phyloP scores from a whole-genome alignment of 2,329 filamentous ascomycete species.

The Talaromyces sp. region DNA sequence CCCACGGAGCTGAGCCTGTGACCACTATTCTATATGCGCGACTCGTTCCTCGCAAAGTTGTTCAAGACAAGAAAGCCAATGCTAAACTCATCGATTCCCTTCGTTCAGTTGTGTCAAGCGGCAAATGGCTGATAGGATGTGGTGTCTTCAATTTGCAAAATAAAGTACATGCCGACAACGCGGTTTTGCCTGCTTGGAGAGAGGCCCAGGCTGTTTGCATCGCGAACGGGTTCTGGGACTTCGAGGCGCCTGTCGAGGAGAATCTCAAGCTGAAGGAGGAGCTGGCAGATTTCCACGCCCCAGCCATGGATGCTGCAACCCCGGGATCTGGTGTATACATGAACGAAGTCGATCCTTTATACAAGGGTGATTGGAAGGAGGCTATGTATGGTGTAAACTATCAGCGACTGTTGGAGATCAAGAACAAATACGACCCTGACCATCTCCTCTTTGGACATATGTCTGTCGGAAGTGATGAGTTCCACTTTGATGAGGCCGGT shows the following conservation, averaged over 20 bases:
- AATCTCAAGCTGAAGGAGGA: neutral
- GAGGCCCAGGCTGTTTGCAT: neutral
- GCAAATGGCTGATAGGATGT: neutral
- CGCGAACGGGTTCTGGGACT: neutral
- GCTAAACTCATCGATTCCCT: neutral
- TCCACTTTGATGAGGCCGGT: neutral
- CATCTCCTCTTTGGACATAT: neutral
- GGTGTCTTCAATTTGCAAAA: neutral
- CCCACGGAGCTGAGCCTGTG: neutral
- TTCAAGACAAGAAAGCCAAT: neutral
- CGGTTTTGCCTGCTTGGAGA: neutral
- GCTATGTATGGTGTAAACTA: neutral
- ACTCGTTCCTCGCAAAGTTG: neutral
- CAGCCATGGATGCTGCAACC: neutral
- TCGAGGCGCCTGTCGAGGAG: neutral
- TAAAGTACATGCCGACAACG: neutral
- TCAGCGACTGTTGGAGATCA: neutral
- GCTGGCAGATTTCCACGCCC: neutral
- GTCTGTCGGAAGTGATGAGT: neutral
- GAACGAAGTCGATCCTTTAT: neutral
- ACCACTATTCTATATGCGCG: neutral
- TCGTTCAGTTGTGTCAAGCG: neutral
- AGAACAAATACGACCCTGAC: neutral
- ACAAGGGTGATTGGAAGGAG: neutral
- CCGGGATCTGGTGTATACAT: neutral